Evolutionary conservation across 768 basidiomycete species (phyloP), one percentile per base, ranked within the genome.

Genomic region (Tylopilus plumbeoviolaceoides): DNA sequence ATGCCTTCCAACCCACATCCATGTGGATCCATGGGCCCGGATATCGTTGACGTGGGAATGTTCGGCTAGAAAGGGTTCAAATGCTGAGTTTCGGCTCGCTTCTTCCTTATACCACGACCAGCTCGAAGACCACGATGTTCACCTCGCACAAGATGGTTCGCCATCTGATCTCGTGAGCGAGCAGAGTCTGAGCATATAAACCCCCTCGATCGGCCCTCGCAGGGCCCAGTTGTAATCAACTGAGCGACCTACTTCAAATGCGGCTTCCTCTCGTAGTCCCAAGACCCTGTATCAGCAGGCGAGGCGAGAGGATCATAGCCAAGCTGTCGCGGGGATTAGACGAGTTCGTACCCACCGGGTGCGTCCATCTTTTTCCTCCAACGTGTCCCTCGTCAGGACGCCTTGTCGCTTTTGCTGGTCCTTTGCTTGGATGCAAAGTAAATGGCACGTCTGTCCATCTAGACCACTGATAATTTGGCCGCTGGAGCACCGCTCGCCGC

Each of bases 181-280:
- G 85, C 79, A 87, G 87, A 84, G 85, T 87, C 84, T 84, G 85
- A 87, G 84, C 70, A 78, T 81, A 63, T 54, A 80, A 72, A 80
- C 81, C 79, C 77, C 78, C 76, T 75, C 51, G 79, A 81, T 77
- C 61, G 82, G 71, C 78, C 73, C 80, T 81, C 76, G 81, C 79
- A 59, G 85, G 74, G 78, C 69, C 81, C 73, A 71, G 77, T 71
- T 72, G 69, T 78, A 78, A 84, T 63, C 65, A 61, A 72, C 75
- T 73, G 72, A 80, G 77, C 78, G 76, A 69, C 81, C 78, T 79
- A 87, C 82, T 83, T 85, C 84, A 84, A 79, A 87, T 70, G 57
- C 73, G 70, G 59, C 62, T 7, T 27, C 25, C 53, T 58, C 54
- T 62, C 61, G 56, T 55, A 56, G 56, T 69, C 59, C 74, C 56